Conservation (phyloP, 352 stramenopile genomes). For the Globisporangium okanoganense region DNA sequence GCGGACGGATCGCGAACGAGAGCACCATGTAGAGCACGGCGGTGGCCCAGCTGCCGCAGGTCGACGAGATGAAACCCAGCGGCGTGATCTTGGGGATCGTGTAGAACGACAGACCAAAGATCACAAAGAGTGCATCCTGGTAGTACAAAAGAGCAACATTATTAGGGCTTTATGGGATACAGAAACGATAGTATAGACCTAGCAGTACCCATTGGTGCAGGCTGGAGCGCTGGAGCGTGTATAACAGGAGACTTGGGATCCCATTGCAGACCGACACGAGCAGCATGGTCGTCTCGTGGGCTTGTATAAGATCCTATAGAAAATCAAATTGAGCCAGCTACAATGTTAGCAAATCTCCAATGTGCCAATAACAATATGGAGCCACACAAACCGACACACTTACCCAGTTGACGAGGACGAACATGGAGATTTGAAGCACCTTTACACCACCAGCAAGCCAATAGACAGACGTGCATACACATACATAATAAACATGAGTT, state of each 20-base stretch:
- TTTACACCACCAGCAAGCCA: conserved; percentile 16
- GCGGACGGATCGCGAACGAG: conserved; percentile 50
- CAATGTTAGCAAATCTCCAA: background rate
- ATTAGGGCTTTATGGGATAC: background rate
- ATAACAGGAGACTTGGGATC: conserved; percentile 64
- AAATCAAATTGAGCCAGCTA: background rate
- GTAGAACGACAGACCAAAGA: conserved; percentile 83
- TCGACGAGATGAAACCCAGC: conserved; percentile 70
- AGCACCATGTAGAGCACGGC: conserved; percentile 50
- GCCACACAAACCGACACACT: background rate
- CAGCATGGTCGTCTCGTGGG: conserved; percentile 68
- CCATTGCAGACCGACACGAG: conserved; percentile 69
- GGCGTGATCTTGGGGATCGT: conserved; percentile 84
- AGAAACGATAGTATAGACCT: background rate
- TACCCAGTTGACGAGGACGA: conserved; percentile 67
- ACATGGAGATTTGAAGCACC: conserved; percentile 75
- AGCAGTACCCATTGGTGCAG: conserved; percentile 78
- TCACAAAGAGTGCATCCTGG: conserved; percentile 77
- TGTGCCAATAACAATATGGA: background rate
- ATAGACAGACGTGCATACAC: background rate
- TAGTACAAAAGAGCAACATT: background rate
- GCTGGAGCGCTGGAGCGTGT: conserved; percentile 60
- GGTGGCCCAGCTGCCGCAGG: conserved; percentile 67
- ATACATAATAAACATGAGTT: background rate
- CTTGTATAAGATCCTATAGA: conserved; percentile 52